Evolutionary conservation across 2,329 filamentous ascomycete genomes (phyloP).

Genomic region (Trichothecium roseum): DNA sequence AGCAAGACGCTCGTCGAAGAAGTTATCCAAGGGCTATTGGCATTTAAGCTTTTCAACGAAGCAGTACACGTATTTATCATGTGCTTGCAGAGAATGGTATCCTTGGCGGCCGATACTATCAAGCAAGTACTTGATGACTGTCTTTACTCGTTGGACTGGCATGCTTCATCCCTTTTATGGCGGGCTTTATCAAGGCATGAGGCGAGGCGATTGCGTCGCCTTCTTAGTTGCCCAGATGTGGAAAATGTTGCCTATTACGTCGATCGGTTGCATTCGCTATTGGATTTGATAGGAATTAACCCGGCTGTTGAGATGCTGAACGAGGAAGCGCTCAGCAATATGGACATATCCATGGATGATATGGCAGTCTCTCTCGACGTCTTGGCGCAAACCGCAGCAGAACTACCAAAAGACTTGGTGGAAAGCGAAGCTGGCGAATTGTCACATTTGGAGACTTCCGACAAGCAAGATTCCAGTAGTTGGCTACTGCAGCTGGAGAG

Average conservation of each 20-base stretch:
- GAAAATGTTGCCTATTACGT: constrained; percentile 14
- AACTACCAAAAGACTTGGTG: background rate
- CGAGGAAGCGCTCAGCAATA: too few species aligned
- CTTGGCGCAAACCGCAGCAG: background rate
- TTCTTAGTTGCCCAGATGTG: constrained; percentile 5
- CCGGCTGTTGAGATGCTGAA: constrained; percentile 8
- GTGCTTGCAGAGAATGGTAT: constrained; percentile 24
- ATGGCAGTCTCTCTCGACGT: too few species aligned
- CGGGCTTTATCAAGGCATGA: constrained; percentile 14
- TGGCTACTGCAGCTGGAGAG: constrained; percentile 22
- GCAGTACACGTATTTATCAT: constrained; percentile 31
- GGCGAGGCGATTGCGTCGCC: background rate
- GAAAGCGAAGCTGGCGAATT: background rate
- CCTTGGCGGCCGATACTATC: constrained; percentile 18
- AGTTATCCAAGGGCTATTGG: constrained; percentile 36
- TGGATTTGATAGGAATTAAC: constrained; percentile 24
- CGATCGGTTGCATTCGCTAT: constrained; percentile 20
- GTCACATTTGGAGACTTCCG: background rate
- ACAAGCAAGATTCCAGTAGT: constrained; percentile 9
- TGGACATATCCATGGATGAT: too few species aligned
- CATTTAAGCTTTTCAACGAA: constrained; percentile 32
- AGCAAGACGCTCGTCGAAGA: constrained; percentile 29
- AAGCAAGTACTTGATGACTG: constrained; percentile 29
- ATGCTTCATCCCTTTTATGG: constrained; percentile 18
- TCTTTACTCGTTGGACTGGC: constrained; percentile 29